Evolutionary conservation across 2,329 filamentous ascomycete species (phyloP).

Genomic region (Aspergillus clavatus): DNA sequence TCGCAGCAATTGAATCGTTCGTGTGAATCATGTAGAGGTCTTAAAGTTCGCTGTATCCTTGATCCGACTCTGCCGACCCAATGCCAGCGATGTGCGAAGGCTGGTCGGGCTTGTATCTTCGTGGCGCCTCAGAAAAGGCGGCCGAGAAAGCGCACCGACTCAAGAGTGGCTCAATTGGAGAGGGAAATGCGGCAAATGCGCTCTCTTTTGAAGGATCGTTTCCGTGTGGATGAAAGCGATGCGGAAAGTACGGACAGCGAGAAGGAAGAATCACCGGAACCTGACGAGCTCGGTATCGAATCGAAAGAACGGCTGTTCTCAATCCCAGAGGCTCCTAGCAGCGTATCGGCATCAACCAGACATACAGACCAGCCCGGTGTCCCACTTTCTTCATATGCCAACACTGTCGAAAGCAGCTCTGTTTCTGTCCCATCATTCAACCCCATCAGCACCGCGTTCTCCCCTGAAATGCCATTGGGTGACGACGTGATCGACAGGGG

Average conservation of each 20-base stretch:
- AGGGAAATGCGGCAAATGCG: slow-evolving; percentile 37
- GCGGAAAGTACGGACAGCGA: slow-evolving; percentile 26
- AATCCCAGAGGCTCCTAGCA: slow-evolving; percentile 19
- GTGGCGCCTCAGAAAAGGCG: slow-evolving; percentile 34
- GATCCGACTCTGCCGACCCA: slow-evolving; percentile 28
- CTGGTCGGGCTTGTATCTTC: slow-evolving; percentile 31
- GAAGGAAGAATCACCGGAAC: slow-evolving; percentile 18
- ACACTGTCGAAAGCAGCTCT: slow-evolving; percentile 16
- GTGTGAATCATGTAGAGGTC: slow-evolving; percentile 34
- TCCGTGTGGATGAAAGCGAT: slow-evolving; percentile 25
- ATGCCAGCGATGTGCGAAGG: slow-evolving; percentile 34
- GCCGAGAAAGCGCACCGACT: slow-evolving; percentile 35
- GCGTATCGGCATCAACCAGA: slow-evolving; percentile 17
- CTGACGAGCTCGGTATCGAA: slow-evolving; percentile 18
- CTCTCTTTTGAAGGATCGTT: slow-evolving; percentile 30
- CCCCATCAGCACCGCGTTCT: slow-evolving; percentile 14
- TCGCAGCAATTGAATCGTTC: slow-evolving; percentile 32
- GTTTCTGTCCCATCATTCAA: slow-evolving; percentile 19
- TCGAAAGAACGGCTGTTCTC: slow-evolving; percentile 15
- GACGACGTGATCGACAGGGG: slow-evolving; percentile 31
- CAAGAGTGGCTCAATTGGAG: slow-evolving; percentile 34
- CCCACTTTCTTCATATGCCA: slow-evolving; percentile 14
- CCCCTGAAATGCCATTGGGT: slow-evolving; percentile 13
- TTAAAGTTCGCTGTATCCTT: slow-evolving; percentile 36
- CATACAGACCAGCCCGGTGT: slow-evolving; percentile 22